Percentiles rank a stretch among this genome's conserved stretches.
These are phyloP conservation scores for Cercophora newfieldiana DNA, from an alignment of 495 filamentous ascomycete genomes.

Conservation along the genomic window DNA sequence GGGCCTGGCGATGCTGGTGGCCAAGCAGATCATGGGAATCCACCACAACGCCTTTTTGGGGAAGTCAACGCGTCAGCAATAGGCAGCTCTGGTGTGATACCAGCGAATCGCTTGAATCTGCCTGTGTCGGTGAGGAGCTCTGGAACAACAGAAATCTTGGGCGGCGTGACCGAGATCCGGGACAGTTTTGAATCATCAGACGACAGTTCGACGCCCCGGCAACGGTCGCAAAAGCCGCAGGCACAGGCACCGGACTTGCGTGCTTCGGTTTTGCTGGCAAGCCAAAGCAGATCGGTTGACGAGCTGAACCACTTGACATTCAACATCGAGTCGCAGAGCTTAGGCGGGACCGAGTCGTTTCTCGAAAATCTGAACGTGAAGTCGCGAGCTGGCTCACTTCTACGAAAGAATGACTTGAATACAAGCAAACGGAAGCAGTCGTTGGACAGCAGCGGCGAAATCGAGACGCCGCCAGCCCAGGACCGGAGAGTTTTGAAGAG, in stretches of 20 bases:
- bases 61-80: slow-evolving; percentile 74
- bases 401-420: slow-evolving; percentile 33
- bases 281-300: slow-evolving; percentile 32
- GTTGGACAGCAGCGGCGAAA: slow-evolving; percentile 39
- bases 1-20: slow-evolving; percentile 26
- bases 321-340: slow-evolving; percentile 43
- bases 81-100: slow-evolving; percentile 55
- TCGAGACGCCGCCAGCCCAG: slow-evolving; percentile 20
- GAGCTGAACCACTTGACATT: slow-evolving; percentile 40
- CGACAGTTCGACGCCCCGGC: slow-evolving; percentile 37
- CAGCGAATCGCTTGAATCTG: slow-evolving; percentile 46
- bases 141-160: slow-evolving; percentile 35
- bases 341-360: slow-evolving; percentile 46
- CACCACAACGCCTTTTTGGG: slow-evolving; percentile 68
- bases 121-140: slow-evolving; percentile 37
- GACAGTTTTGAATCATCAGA: slow-evolving; percentile 46
- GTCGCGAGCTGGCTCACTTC: slow-evolving; percentile 31
- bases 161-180: slow-evolving; percentile 37
- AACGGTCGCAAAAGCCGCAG: slow-evolving; percentile 27
- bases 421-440: slow-evolving; percentile 49
- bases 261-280: slow-evolving; percentile 21
- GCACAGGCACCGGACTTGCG: slow-evolving; percentile 11
- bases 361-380: slow-evolving; percentile 46
- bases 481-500: slow-evolving; percentile 46
- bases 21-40: not conserved